Evolutionary conservation across 169 alveolate species (phyloP).

Genomic region (Cryptosporidium sp.): DNA sequence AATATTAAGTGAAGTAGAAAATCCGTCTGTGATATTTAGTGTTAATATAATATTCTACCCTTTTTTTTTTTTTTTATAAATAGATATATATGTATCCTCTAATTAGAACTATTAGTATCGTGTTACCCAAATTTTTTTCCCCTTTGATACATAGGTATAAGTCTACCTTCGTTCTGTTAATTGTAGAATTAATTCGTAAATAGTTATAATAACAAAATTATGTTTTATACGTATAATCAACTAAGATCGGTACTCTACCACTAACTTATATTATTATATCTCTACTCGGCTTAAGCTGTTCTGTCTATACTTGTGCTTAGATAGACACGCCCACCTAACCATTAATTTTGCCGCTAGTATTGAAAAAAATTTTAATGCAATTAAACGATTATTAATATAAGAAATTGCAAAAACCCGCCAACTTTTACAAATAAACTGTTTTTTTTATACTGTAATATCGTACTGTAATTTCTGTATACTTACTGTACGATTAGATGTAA

Average conservation of each 20-base stretch:
- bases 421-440: neutral
- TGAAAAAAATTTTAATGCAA: neutral
- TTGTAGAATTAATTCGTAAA: neutral
- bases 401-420: neutral
- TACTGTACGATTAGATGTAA: neutral
- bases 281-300: neutral
- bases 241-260: constrained; percentile 26
- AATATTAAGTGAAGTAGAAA: neutral
- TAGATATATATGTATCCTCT: constrained; percentile 73
- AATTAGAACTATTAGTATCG: constrained; percentile 49
- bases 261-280: constrained; percentile 33
- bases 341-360: constrained; percentile 14
- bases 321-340: constrained; percentile 33
- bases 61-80: constrained; percentile 1
- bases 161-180: constrained; percentile 13
- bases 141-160: constrained; percentile 28
- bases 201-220: neutral
- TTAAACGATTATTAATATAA: neutral
- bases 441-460: neutral
- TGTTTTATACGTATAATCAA: constrained; percentile 1
- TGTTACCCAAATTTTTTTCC: constrained; percentile 4
- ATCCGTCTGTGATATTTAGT: neutral
- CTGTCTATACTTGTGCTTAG: neutral
- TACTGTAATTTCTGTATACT: neutral
- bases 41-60: constrained; percentile 15